Evolutionary conservation across 176 grass and related monocot species (phyloP).

Genomic region (Aegilops tauschii): DNA sequence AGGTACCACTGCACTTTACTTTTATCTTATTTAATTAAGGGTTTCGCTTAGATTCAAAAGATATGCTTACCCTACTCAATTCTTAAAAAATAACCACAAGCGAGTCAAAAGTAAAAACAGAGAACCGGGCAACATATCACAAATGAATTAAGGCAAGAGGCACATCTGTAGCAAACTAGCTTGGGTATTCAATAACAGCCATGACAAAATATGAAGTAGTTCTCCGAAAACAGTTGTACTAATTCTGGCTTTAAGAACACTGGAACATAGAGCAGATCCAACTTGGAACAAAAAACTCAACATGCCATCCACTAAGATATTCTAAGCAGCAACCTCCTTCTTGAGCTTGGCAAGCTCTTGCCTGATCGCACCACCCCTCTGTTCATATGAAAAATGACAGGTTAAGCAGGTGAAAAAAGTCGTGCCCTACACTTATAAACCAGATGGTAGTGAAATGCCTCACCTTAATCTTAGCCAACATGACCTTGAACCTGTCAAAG

Average conservation of each 20-base stretch:
- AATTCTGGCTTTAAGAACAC: conserved; percentile 30
- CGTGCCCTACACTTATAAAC: background rate
- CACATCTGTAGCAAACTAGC: background rate
- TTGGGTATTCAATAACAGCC: conserved; percentile 21
- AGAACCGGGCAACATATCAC: background rate
- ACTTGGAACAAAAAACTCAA: conserved; percentile 39
- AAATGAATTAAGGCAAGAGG: background rate
- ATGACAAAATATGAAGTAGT: conserved; percentile 30
- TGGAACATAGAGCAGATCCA: conserved; percentile 21
- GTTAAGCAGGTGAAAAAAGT: background rate
- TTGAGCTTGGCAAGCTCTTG: conserved; percentile 86
- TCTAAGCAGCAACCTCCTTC: conserved; percentile 56
- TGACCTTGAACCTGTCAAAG: conserved; percentile 93
- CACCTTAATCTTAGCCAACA: conserved; percentile 94
- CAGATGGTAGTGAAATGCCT: background rate
- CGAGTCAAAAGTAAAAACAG: background rate
- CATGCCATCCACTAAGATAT: background rate
- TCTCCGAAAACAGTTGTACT: conserved; percentile 31
- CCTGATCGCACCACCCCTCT: conserved; percentile 83
- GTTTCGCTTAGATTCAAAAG: background rate
- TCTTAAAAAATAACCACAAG: background rate
- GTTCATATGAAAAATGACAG: background rate
- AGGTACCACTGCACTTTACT: too few species aligned
- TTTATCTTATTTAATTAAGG: too few species aligned
- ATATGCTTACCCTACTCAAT: background rate